phyloP scores from a whole-genome alignment of 371 early-diverging fungal species.

The Sporodiniella umbellata region DNA sequence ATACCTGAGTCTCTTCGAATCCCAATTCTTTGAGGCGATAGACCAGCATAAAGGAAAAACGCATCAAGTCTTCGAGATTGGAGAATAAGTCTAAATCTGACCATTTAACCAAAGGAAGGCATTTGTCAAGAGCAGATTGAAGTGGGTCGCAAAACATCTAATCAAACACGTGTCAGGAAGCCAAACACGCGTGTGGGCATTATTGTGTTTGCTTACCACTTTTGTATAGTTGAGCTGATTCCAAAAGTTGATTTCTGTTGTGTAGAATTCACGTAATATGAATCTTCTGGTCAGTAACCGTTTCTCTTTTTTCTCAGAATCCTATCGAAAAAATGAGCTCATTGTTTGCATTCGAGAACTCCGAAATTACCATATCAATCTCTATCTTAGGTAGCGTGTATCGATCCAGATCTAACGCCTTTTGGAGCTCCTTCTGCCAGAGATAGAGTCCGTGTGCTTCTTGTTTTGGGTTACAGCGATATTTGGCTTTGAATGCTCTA shows the following conservation, averaged over 20 bases:
- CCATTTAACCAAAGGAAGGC: conserved; percentile 14
- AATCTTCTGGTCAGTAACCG: conserved; percentile 26
- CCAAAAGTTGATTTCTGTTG: conserved; percentile 40
- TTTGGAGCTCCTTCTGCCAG: conserved; percentile 22
- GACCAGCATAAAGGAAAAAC: conserved; percentile 25
- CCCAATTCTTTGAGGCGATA: conserved; percentile 12
- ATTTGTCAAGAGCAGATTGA: conserved; percentile 17
- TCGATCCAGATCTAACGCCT: not conserved
- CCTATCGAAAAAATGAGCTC: conserved; percentile 6
- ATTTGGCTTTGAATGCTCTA: conserved; percentile 10
- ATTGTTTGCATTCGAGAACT: not conserved
- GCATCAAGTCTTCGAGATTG: conserved; percentile 26
- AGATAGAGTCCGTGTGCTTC: conserved; percentile 26
- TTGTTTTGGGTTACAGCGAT: conserved; percentile 12
- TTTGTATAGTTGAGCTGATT: conserved; percentile 38
- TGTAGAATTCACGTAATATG: conserved; percentile 38
- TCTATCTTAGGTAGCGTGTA: not conserved
- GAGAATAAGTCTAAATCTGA: conserved; percentile 26
- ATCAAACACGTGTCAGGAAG: not conserved
- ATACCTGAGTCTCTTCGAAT: not conserved
- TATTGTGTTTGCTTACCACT: conserved; percentile 22
- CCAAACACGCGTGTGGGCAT: not conserved
- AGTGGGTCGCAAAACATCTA: conserved; percentile 34
- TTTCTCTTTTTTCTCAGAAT: conserved; percentile 24
- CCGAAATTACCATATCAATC: not conserved